These are phyloP conservation scores for Suhomyces taliae DNA, from an alignment of 1,139 yeast species.

Conservation along the genomic window DNA sequence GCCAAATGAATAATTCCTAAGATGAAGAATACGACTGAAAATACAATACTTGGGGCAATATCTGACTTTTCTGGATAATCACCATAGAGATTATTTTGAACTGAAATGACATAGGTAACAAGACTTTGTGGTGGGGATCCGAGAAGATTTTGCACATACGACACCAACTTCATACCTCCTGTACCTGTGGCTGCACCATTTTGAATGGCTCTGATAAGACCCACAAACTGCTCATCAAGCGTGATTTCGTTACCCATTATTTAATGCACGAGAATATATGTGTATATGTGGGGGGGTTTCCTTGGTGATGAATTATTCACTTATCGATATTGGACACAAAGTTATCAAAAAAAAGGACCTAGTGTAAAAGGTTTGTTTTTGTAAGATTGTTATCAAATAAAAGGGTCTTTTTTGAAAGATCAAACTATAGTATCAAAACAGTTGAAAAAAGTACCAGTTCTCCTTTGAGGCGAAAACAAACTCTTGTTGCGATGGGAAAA, in stretches of 20 bases:
- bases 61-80: conserved; percentile 60
- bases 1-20: conserved; percentile 48
- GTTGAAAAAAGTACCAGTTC: too few species aligned
- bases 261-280: too few species aligned
- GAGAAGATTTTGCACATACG: conserved; percentile 27
- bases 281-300: too few species aligned
- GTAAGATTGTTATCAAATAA: too few species aligned
- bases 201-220: conserved; percentile 28
- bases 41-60: conserved; percentile 61
- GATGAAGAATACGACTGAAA: conserved; percentile 54
- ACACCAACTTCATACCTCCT: conserved; percentile 39
- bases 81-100: conserved; percentile 62
- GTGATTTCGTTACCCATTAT: neutral
- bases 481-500: too few species aligned
- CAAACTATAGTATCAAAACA: too few species aligned
- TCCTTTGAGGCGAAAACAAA: too few species aligned
- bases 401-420: too few species aligned
- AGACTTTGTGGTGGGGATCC: conserved; percentile 37
- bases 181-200: conserved; percentile 54
- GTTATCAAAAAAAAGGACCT: too few species aligned
- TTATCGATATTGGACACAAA: too few species aligned
- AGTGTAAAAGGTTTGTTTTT: too few species aligned
- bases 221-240: conserved; percentile 27
- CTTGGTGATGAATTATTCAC: too few species aligned
- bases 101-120: conserved; percentile 32